Evolutionary conservation across 495 filamentous ascomycete species (phyloP).

Genomic region (Hypoxylon crocopeplum): DNA sequence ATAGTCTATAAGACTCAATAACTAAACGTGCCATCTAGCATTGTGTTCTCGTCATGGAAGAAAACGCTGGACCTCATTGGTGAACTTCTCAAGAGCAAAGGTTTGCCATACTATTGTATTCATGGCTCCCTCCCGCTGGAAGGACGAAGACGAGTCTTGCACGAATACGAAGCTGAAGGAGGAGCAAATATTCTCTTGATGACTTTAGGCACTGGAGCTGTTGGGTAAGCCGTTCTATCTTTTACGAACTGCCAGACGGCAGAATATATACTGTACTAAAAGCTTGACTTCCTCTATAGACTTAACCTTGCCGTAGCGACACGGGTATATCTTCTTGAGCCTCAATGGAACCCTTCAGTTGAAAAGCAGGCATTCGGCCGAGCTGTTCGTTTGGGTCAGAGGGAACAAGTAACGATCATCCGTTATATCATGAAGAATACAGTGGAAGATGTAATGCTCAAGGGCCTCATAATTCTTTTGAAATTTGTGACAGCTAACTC

Average conservation of each 20-base stretch:
- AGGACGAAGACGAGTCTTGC: constrained; percentile 11
- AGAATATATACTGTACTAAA: not conserved
- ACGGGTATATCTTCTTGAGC: constrained; percentile 58
- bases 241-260: not conserved
- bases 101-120: constrained; percentile 42
- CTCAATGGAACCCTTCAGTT: constrained; percentile 63
- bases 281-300: constrained; percentile 30
- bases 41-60: constrained; percentile 62
- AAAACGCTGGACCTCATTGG: constrained; percentile 52
- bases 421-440: constrained; percentile 54
- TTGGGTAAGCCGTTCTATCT: constrained; percentile 40
- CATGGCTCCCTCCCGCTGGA: constrained; percentile 42
- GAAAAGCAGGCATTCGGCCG: constrained; percentile 60
- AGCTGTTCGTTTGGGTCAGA: constrained; percentile 56
- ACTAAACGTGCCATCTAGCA: constrained; percentile 40
- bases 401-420: constrained; percentile 48
- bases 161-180: too few species aligned
- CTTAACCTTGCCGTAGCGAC: constrained; percentile 57
- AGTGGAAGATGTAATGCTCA: constrained; percentile 53
- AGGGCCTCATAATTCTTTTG: too few species aligned
- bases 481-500: not conserved
- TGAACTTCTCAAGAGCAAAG: constrained; percentile 18
- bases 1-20: constrained; percentile 1
- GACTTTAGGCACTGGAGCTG: constrained; percentile 53
- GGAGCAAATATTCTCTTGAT: constrained; percentile 49